Evolutionary conservation across 2,329 filamentous ascomycete species (phyloP).

Genomic region (Curvularia eragrostidis): DNA sequence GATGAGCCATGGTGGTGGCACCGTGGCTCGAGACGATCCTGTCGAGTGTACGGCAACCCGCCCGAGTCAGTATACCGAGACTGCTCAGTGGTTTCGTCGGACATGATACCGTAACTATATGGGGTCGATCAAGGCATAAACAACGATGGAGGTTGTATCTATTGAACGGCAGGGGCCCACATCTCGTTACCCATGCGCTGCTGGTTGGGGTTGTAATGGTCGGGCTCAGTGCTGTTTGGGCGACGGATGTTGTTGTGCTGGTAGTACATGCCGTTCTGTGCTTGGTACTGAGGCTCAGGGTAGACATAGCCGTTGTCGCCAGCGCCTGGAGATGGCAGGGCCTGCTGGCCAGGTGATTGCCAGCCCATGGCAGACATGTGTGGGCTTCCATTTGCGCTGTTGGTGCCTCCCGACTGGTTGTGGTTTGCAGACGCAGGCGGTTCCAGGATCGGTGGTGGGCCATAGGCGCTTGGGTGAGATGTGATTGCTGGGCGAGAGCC

Average conservation of each 20-base stretch:
- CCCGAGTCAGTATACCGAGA: background rate
- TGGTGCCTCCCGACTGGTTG: conserved; percentile 64
- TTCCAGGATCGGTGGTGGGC: conserved; percentile 84
- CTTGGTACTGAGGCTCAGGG: conserved; percentile 72
- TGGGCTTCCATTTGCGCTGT: conserved; percentile 80
- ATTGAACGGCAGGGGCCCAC: conserved; percentile 54
- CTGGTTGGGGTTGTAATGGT: conserved; percentile 57
- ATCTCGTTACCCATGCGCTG: conserved; percentile 48
- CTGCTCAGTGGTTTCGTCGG: conserved; percentile 7
- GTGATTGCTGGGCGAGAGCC: conserved; percentile 68
- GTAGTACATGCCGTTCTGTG: conserved; percentile 72
- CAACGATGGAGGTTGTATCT: conserved; percentile 23
- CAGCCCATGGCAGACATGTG: conserved; percentile 84
- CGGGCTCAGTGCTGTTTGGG: conserved; percentile 73
- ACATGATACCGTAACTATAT: conserved; percentile 7
- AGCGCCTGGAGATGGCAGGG: conserved; percentile 73
- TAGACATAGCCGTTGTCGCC: conserved; percentile 79
- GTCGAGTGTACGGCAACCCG: background rate
- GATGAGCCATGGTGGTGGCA: conserved; percentile 3
- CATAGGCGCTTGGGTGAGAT: conserved; percentile 83
- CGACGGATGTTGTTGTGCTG: conserved; percentile 72
- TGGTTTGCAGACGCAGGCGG: conserved; percentile 79
- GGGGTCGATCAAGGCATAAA: conserved; percentile 2
- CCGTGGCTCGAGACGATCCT: background rate
- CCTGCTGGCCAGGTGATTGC: conserved; percentile 81